Conservation (phyloP, 139 green algal genomes). For the Chlorella ohadii region DNA sequence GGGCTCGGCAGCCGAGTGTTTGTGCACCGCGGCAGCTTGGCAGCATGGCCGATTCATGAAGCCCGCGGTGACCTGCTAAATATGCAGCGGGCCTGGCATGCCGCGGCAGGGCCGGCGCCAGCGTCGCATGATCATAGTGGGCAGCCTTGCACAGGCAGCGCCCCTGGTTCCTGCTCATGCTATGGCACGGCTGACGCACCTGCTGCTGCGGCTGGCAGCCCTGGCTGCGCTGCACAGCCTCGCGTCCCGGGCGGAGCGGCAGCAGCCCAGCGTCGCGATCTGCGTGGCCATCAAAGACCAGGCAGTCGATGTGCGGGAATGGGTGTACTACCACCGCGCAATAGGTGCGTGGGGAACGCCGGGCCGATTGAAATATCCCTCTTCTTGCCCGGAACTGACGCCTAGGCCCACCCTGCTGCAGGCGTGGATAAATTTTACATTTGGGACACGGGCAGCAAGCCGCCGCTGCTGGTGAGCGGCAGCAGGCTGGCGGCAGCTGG, state of each 20-base stretch:
- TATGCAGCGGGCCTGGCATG: too few relatives aligned
- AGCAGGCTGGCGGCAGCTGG: not conserved
- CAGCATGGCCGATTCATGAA: too few relatives aligned
- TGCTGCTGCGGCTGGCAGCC: not conserved
- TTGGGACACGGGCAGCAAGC: conserved; percentile 48
- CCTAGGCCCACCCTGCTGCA: not conserved
- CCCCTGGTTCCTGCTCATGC: too few relatives aligned
- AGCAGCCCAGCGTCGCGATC: conserved; percentile 36
- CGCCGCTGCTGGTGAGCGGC: conserved; percentile 26
- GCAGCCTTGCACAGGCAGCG: too few relatives aligned
- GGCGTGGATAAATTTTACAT: conserved; percentile 49
- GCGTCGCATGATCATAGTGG: too few relatives aligned
- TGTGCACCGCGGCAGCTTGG: too few relatives aligned
- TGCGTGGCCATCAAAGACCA: conserved; percentile 53
- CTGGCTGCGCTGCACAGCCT: too few relatives aligned
- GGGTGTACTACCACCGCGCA: conserved; percentile 52
- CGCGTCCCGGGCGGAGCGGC: too few relatives aligned
- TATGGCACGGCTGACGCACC: not conserved
- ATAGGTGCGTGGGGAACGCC: conserved; percentile 26
- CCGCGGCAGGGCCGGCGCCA: too few relatives aligned
- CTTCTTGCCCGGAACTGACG: too few relatives aligned
- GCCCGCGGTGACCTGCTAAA: too few relatives aligned
- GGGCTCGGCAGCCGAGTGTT: too few relatives aligned
- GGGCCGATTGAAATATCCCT: not conserved
- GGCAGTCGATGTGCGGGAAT: conserved; percentile 46